Conservation (phyloP, 306 rosid genomes). For the Medicago arabica region DNA sequence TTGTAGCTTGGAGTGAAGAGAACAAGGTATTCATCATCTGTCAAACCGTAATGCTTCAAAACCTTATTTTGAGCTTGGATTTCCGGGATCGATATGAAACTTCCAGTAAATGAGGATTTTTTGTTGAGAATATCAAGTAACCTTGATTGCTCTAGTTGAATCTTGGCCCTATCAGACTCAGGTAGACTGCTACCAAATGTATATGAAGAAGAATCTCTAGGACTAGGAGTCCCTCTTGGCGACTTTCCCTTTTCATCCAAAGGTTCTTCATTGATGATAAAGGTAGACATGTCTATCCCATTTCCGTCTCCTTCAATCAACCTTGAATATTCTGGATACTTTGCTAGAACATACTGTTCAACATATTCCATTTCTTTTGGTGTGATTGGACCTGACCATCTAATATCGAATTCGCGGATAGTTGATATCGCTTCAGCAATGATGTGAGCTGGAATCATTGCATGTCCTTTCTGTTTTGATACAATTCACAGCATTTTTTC, state of each 20-base stretch:
- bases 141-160: constrained; percentile 78
- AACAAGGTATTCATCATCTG: constrained; percentile 72
- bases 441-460: constrained; percentile 72
- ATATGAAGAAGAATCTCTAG: constrained; percentile 64
- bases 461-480: constrained; percentile 58
- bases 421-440: constrained; percentile 82
- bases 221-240: constrained; percentile 52
- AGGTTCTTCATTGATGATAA: constrained; percentile 70
- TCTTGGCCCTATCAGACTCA: constrained; percentile 63
- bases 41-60: constrained; percentile 76
- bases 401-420: constrained; percentile 69
- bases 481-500: constrained; percentile 23
- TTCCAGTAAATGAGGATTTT: constrained; percentile 77
- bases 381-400: constrained; percentile 95
- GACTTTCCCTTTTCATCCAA: constrained; percentile 68
- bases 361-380: constrained; percentile 84
- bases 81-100: constrained; percentile 85
- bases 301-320: constrained; percentile 61
- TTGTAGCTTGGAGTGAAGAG: constrained; percentile 74
- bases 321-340: constrained; percentile 81
- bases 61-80: constrained; percentile 72
- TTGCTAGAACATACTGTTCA: constrained; percentile 77
- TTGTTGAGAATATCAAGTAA: constrained; percentile 74
- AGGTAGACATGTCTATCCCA: constrained; percentile 60
- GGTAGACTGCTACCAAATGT: constrained; percentile 66